phyloP scores from a whole-genome alignment of 768 basidiomycete species.

The Lactarius tabidus region DNA sequence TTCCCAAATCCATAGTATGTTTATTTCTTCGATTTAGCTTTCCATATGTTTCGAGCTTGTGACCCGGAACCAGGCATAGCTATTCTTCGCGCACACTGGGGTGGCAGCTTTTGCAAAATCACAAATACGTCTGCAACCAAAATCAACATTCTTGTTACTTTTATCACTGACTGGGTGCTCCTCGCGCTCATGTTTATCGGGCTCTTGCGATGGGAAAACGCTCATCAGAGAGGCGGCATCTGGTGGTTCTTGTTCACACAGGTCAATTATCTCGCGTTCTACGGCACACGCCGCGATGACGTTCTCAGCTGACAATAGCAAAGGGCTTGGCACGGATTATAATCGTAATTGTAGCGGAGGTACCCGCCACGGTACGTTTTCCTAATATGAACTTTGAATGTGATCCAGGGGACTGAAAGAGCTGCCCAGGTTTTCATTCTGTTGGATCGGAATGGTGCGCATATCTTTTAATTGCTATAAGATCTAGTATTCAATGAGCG shows the following conservation, averaged over 20 bases:
- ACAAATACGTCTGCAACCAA: neutral
- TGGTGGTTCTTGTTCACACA: slow-evolving; percentile 7
- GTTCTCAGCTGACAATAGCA: neutral
- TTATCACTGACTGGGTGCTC: slow-evolving; percentile 1
- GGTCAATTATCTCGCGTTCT: neutral
- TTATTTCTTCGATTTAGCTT: neutral
- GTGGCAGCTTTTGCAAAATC: neutral
- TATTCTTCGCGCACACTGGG: neutral
- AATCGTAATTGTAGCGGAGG: neutral
- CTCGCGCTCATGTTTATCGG: slow-evolving; percentile 6
- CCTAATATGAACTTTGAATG: neutral
- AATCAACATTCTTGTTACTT: neutral
- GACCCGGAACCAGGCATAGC: neutral
- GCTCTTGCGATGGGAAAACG: slow-evolving; percentile 8
- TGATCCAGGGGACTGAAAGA: neutral
- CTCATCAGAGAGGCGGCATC: neutral
- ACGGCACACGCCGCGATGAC: neutral
- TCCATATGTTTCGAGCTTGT: neutral
- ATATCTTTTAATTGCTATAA: neutral
- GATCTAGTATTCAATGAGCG: no score
- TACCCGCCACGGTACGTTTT: slow-evolving; percentile 1
- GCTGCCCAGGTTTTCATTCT: neutral
- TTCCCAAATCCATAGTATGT: neutral
- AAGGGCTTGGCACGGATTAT: slow-evolving; percentile 7
- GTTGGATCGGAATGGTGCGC: slow-evolving; percentile 7